These are phyloP conservation scores for Nigrospora osmanthi DNA, from an alignment of 2,329 filamentous ascomycete genomes.

Conservation along the genomic window DNA sequence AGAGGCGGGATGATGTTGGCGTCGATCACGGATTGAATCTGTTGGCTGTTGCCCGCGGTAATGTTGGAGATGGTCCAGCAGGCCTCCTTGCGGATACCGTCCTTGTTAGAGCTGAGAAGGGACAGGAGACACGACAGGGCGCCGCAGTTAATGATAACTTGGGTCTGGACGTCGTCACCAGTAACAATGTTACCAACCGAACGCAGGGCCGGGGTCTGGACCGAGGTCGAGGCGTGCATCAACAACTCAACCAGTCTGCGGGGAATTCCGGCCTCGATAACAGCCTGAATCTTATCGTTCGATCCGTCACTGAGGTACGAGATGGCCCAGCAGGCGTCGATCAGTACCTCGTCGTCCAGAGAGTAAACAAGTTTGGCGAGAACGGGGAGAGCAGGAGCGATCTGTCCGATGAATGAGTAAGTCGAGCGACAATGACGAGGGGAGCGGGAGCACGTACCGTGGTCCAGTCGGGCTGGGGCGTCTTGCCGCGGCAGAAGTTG, in stretches of 20 bases:
- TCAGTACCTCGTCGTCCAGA: slow-evolving; percentile 94
- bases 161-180: slow-evolving; percentile 95
- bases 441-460: slow-evolving; percentile 53
- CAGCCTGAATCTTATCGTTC: slow-evolving; percentile 98
- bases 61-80: slow-evolving; percentile 99
- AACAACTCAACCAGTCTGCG: slow-evolving; percentile 92
- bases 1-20: slow-evolving; percentile 94
- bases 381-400: slow-evolving; percentile 87
- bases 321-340: slow-evolving; percentile 99
- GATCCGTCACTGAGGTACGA: slow-evolving; percentile 96
- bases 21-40: slow-evolving; percentile 95
- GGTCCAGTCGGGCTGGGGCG: slow-evolving; percentile 94
- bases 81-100: slow-evolving; percentile 97
- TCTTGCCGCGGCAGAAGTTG: slow-evolving; percentile 99
- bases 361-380: slow-evolving; percentile 97
- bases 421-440: not conserved
- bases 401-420: slow-evolving; percentile 43
- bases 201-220: slow-evolving; percentile 92
- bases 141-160: slow-evolving; percentile 98
- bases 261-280: slow-evolving; percentile 96
- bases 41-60: slow-evolving; percentile 92
- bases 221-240: slow-evolving; percentile 96
- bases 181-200: slow-evolving; percentile 99
- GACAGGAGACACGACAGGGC: slow-evolving; percentile 87
- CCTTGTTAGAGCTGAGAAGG: slow-evolving; percentile 92